Base-by-base conservation (phyloP, 2,329 filamentous ascomycete species). In the Mycocentrospora acerina region DNA sequence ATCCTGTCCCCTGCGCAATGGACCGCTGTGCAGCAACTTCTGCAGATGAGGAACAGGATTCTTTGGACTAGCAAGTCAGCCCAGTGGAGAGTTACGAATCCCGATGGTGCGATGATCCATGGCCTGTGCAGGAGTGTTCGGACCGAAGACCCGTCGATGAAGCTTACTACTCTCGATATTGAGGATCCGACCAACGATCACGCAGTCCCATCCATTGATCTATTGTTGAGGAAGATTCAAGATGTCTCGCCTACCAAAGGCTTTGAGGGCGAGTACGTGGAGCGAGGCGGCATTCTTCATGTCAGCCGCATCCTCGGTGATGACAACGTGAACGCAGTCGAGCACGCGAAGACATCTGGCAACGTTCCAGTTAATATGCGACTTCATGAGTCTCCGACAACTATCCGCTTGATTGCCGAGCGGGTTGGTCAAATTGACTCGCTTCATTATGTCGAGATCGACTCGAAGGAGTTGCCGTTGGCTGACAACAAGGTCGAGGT, bases 401-500 rank as follows among this genome's bases (percentile, higher is more conserved):
- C 34, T 12, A 36, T 44, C 17, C 31, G 31, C 15, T 18, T 44
- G 30, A 33, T 34, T 12, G 32, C 35, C 16, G 48, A 46, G 32
- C 39, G 46, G 3, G 8, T 42, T 14, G 47, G 41, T 4, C 48
- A 39, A 8, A 28, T 50, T 3, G 40, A 53, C 25, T 35, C 35
- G n/a, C 16, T 51, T 10, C 26, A 27, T 7, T 51, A 35, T 27
- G 24, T 29, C 7, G 44, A 44, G 24, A 30, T 43, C 12, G 24
- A 30, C 4, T 12, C 30, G 3, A 28, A 29, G 5, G 32, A 32
- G n/a, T 14, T 30, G 3, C 45, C 40, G 4, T n/a, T 51, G 9
- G 22, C 24, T 3, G 26, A 41, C 9, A 36, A 59, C 18, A 36
- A 55, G 4, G 48, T 66, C 12, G 64, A 67, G 31, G 44, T 66